Evolutionary conservation across 2,329 filamentous ascomycete species (phyloP), one percentile per base, ranked within the genome.

Genomic region (Beauveria sp.): DNA sequence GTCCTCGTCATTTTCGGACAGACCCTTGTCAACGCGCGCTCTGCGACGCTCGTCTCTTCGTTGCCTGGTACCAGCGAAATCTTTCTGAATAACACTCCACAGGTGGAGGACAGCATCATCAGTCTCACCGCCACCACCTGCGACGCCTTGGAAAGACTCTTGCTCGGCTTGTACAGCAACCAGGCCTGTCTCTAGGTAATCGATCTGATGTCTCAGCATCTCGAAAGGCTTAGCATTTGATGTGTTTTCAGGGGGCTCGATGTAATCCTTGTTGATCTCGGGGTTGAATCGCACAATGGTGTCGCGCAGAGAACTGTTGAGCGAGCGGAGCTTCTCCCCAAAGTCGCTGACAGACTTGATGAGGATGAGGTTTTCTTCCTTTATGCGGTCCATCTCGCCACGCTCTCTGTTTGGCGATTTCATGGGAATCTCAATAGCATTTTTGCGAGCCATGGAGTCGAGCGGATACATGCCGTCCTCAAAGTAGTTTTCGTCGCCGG

Each of bases 401-500:
- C 59, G 59, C 63, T 82, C 81, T 26, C 82, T 79, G 37, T 79
- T 76, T 0, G 82, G 82, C 18, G 83, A 84, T 67, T 83, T 84
- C 37, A 79, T 67, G n/a, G 83, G 82, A 12, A 85, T 84, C 61
- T 83, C 80, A n/a, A 84, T 78, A 26, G 75, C 70, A 56, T 77
- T 77, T 61, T 77, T 77, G 55, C 72, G 74, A 20, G 37, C 69
- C 67, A 52, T 65, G 65, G 54, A 65, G 65, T 91, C 89, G 6
- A 88, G 82, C 12, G 68, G 86, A 69, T 92, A 94, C 8, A 91
- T 76, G 69, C 86, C 90, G 65, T 94, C 90, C 68, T 96, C 90
- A 67, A 96, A 92, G 53, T 87, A 82, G 62, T 85, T 76, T 7
- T 84, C 81, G 18, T 84, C 82, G 44, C 77, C 77, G 1, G 77